A percentile compares a stretch with the other conserved stretches of the same genome.
Conservation (phyloP, 2,329 filamentous ascomycete genomes). For the Colletotrichum echinochloae region DNA sequence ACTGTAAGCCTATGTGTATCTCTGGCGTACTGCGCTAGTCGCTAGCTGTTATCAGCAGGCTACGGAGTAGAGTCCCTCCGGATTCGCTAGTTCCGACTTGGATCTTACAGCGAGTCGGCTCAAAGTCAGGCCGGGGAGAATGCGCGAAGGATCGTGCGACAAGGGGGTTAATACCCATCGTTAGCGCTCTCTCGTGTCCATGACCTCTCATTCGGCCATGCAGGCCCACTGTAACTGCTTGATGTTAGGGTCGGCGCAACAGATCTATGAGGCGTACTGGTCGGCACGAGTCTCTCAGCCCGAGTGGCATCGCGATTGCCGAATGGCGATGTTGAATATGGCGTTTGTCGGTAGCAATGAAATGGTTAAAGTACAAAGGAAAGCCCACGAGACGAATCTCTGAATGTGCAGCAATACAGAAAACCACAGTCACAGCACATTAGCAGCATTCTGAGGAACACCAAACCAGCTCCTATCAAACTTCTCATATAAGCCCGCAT, state of each 20-base stretch:
- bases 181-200: background rate
- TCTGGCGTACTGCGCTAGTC: no score
- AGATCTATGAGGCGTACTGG: background rate
- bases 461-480: background rate
- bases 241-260: background rate
- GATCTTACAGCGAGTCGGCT: constrained; percentile 11
- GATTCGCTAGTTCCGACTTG: background rate
- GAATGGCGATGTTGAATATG: background rate
- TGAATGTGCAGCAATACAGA: background rate
- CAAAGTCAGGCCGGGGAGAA: constrained; percentile 9
- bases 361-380: background rate
- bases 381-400: background rate
- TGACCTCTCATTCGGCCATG: background rate
- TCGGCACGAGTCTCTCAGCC: background rate
- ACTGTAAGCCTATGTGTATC: no score
- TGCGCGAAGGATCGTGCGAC: background rate
- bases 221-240: background rate
- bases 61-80: background rate
- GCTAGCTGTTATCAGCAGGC: background rate
- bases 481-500: background rate
- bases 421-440: background rate
- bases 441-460: background rate
- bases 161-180: background rate
- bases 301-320: background rate
- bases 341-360: background rate